These are phyloP conservation scores for Trifolium dubium DNA, from an alignment of 306 rosid species.

Conservation along the genomic window DNA sequence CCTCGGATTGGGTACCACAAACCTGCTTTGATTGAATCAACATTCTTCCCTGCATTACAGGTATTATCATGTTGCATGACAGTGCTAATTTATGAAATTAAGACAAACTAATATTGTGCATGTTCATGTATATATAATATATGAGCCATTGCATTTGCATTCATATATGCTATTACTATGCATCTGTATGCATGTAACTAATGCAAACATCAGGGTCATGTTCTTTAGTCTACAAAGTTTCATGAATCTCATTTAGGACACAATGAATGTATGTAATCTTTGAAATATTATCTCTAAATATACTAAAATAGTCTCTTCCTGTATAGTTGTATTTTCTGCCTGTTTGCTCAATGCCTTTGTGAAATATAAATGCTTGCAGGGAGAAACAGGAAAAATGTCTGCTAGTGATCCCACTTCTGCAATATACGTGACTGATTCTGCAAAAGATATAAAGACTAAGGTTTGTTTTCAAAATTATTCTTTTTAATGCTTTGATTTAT, in stretches of 20 bases:
- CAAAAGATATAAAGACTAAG: slow-evolving; percentile 83
- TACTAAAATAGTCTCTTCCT: slow-evolving; percentile 9
- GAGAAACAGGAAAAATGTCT: slow-evolving; percentile 95
- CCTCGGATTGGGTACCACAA: slow-evolving; percentile 78
- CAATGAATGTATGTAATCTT: slow-evolving; percentile 10
- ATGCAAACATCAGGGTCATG: neutral
- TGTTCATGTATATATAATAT: slow-evolving; percentile 5
- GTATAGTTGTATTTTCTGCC: slow-evolving; percentile 24
- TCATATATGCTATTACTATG: slow-evolving; percentile 5
- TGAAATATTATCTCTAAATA: slow-evolving; percentile 7
- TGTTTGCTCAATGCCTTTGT: slow-evolving; percentile 29
- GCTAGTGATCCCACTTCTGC: slow-evolving; percentile 99
- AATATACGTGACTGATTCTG: slow-evolving; percentile 93
- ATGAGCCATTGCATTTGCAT: neutral
- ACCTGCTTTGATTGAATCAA: slow-evolving; percentile 88
- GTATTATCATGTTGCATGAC: slow-evolving; percentile 47
- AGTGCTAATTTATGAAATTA: slow-evolving; percentile 8
- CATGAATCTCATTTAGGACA: neutral
- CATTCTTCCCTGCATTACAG: slow-evolving; percentile 94
- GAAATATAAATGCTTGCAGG: slow-evolving; percentile 63
- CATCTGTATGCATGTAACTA: neutral
- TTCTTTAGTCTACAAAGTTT: slow-evolving; percentile 10
- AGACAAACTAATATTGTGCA: neutral
- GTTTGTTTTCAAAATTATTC: slow-evolving; percentile 47
- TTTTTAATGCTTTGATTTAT: slow-evolving; percentile 8